Percentiles rank a stretch among this genome's conserved stretches.
phyloP scores from a whole-genome alignment of 1,139 yeast species.

The Debaryomycetaceae sp. region DNA sequence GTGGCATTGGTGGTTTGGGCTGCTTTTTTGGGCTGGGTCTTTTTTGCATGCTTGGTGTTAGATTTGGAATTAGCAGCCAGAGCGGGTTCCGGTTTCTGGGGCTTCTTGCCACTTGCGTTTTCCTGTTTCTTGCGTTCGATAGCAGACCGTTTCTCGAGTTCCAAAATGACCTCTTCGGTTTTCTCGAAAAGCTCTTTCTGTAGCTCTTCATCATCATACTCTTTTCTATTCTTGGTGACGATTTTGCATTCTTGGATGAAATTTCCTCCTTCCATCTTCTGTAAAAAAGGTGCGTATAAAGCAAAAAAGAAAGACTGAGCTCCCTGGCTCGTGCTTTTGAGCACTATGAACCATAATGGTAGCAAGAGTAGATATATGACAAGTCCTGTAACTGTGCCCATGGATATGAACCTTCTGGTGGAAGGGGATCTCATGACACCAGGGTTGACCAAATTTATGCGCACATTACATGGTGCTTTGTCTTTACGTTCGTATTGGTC shows the following conservation, averaged over 20 bases:
- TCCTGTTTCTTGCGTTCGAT: constrained; percentile 49
- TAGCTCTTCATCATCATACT: constrained; percentile 57
- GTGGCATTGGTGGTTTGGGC: constrained; percentile 4
- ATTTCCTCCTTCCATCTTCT: constrained; percentile 58
- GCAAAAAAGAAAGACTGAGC: constrained; percentile 76
- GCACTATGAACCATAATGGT: constrained; percentile 79
- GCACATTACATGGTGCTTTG: constrained; percentile 63
- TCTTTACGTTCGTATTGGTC: constrained; percentile 59
- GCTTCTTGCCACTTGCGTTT: constrained; percentile 13
- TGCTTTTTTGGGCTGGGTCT: constrained; percentile 4
- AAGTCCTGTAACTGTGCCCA: constrained; percentile 75
- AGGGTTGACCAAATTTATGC: constrained; percentile 81
- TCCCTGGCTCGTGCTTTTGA: constrained; percentile 74
- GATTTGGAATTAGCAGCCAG: constrained; percentile 7
- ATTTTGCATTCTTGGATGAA: constrained; percentile 71
- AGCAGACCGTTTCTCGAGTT: constrained; percentile 70
- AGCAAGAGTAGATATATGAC: constrained; percentile 62
- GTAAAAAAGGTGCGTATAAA: constrained; percentile 66
- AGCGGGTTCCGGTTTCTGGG: constrained; percentile 1
- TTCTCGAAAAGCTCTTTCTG: constrained; percentile 61
- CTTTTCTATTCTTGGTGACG: constrained; percentile 58
- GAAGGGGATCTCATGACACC: constrained; percentile 89
- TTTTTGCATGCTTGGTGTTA: constrained; percentile 10
- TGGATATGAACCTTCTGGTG: constrained; percentile 70
- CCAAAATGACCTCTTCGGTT: constrained; percentile 55